These are phyloP conservation scores for Rubia balearica DNA, from an alignment of 305 asterid species.

Conservation along the genomic window DNA sequence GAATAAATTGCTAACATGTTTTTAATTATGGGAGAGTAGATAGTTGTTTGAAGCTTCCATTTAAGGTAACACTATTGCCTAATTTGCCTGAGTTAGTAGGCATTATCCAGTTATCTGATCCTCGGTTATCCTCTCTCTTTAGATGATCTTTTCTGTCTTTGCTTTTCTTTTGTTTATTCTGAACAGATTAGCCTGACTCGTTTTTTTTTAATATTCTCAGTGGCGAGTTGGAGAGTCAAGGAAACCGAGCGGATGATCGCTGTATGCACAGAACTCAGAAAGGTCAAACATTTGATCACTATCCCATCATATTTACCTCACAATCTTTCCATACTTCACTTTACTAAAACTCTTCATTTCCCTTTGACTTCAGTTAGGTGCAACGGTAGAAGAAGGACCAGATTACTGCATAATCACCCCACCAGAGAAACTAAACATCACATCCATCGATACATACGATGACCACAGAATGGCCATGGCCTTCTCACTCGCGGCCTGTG, in stretches of 20 bases:
- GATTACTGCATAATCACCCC: conserved; percentile 94
- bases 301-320: background rate
- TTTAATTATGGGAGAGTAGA: background rate
- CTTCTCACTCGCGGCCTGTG: conserved; percentile 91
- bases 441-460: conserved; percentile 88
- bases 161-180: too few species aligned
- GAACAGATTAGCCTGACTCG: background rate
- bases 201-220: conserved; percentile 29
- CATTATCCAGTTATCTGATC: background rate
- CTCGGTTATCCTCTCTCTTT: background rate
- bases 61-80: background rate
- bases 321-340: background rate
- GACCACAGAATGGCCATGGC: conserved; percentile 99
- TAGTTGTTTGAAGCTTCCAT: background rate
- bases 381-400: conserved; percentile 92
- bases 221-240: conserved; percentile 99
- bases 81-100: background rate
- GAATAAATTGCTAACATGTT: too few species aligned
- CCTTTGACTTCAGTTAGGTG: conserved; percentile 57
- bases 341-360: conserved; percentile 2
- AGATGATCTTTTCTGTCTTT: background rate
- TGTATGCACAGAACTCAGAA: conserved; percentile 92
- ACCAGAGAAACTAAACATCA: conserved; percentile 69
- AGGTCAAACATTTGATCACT: conserved; percentile 41
- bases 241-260: conserved; percentile 98